phyloP scores from a whole-genome alignment of 2,329 filamentous ascomycete genomes.

The Ceratocystis papillata region DNA sequence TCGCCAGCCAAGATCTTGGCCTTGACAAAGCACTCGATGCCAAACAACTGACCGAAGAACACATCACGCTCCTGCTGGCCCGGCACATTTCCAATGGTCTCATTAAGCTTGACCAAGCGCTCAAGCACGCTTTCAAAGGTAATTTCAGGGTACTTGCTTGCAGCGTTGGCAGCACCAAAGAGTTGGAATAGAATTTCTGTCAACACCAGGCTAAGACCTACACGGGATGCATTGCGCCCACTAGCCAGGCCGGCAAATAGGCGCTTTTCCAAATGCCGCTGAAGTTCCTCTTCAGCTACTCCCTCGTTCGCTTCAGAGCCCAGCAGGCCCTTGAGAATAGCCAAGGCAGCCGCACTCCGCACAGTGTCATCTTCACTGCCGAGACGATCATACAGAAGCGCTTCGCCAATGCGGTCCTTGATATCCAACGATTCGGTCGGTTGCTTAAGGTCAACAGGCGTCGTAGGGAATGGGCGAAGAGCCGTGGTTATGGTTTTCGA shows the following conservation, averaged over 20 bases:
- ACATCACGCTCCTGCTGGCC: conserved; percentile 76
- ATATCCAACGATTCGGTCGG: conserved; percentile 37
- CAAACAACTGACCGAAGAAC: conserved; percentile 76
- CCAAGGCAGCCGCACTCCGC: conserved; percentile 48
- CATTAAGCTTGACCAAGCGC: conserved; percentile 46
- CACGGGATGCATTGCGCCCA: conserved; percentile 72
- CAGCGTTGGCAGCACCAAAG: conserved; percentile 43
- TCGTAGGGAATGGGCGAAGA: conserved; percentile 20
- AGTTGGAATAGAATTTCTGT: conserved; percentile 68
- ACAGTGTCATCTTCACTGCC: conserved; percentile 48
- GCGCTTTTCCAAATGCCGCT: conserved; percentile 51
- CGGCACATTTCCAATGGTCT: conserved; percentile 42
- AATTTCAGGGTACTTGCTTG: conserved; percentile 41
- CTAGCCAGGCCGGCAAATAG: conserved; percentile 84
- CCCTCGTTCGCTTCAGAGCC: conserved; percentile 29
- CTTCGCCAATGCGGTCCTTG: conserved; percentile 48
- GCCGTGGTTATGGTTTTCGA: conserved; percentile 16
- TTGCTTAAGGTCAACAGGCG: conserved; percentile 33
- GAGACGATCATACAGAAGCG: conserved; percentile 49
- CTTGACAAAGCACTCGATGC: conserved; percentile 73
- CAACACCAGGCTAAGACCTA: conserved; percentile 82
- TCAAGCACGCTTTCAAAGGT: conserved; percentile 46
- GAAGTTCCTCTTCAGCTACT: conserved; percentile 43
- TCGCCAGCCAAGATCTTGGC: conserved; percentile 59
- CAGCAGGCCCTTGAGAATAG: conserved; percentile 47